A percentile compares a stretch with the other conserved stretches of the same genome.
Conservation (phyloP, 73 alveolate genomes). For the Paramecium sexaurelia region DNA sequence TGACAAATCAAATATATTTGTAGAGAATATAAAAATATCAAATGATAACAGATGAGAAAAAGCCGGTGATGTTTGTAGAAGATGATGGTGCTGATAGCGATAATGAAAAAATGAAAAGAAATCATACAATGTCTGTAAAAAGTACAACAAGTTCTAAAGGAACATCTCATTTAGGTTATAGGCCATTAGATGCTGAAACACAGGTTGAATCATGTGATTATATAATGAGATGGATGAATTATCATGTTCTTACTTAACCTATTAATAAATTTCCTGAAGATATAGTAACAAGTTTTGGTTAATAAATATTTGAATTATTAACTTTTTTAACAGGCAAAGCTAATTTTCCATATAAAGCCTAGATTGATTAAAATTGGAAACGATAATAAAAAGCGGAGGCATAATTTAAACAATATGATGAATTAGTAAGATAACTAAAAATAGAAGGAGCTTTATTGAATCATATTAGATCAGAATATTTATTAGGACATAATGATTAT, state of each 20-base stretch:
- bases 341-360: conserved; percentile 91
- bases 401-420: conserved; percentile 87
- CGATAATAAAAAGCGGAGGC: conserved; percentile 78
- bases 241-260: conserved; percentile 77
- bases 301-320: conserved; percentile 87
- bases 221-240: conserved; percentile 92
- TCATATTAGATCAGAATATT: conserved; percentile 97
- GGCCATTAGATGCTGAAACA: conserved; percentile 83
- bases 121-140: conserved; percentile 58
- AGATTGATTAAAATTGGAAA: conserved; percentile 70
- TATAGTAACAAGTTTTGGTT: conserved; percentile 88
- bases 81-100: conserved; percentile 85
- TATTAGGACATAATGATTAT: conserved; percentile 85
- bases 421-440: conserved; percentile 88
- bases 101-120: conserved; percentile 74
- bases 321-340: conserved; percentile 93
- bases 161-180: conserved; percentile 91
- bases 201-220: conserved; percentile 90
- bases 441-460: conserved; percentile 96
- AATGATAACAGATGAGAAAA: conserved; percentile 82
- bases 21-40: conserved; percentile 86
- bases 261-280: conserved; percentile 93
- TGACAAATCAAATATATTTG: conserved; percentile 89
- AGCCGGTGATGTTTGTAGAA: conserved; percentile 65
- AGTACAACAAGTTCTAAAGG: conserved; percentile 77